Percentiles rank a stretch among this genome's conserved stretches.
Conservation (phyloP, 225 moss, liverwort and hornwort species). For the Polytrichum commune region DNA sequence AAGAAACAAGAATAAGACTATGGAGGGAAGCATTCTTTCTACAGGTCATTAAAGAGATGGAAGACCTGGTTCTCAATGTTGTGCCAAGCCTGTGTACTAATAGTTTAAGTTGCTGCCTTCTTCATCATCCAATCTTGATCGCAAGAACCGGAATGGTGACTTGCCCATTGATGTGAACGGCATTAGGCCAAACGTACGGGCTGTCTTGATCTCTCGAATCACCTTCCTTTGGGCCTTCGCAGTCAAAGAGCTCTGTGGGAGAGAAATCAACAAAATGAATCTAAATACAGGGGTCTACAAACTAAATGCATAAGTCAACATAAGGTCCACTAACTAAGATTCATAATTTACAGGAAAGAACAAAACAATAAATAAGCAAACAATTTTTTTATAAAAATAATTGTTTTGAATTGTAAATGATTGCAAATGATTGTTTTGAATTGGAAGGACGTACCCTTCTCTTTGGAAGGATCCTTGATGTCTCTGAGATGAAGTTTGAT, state of each 20-base stretch:
- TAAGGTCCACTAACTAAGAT: no score
- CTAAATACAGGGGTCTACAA: no score
- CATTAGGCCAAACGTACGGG: conserved; percentile 89
- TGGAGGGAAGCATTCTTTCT: no score
- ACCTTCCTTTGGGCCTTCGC: conserved; percentile 92
- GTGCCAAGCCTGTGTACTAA: neutral
- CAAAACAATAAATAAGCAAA: no score
- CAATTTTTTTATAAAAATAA: no score
- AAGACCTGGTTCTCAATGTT: neutral
- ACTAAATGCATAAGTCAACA: no score
- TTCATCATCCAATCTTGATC: conserved; percentile 85
- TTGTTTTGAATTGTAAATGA: no score
- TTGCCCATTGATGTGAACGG: conserved; percentile 97
- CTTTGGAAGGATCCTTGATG: conserved; percentile 84
- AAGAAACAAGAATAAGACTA: no score
- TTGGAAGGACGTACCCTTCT: conserved; percentile 55
- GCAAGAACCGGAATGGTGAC: conserved; percentile 79
- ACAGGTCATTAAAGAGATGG: neutral
- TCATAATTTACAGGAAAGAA: no score
- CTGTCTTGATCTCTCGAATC: conserved; percentile 87
- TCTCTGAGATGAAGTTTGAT: conserved; percentile 83
- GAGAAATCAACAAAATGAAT: no score
- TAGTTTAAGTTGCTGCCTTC: conserved; percentile 10
- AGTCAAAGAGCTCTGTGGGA: conserved; percentile 65
- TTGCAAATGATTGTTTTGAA: no score